Evolutionary conservation across 2,329 filamentous ascomycete genomes (phyloP), one percentile per base, ranked within the genome.

Genomic region (Corynespora cassiicola): DNA sequence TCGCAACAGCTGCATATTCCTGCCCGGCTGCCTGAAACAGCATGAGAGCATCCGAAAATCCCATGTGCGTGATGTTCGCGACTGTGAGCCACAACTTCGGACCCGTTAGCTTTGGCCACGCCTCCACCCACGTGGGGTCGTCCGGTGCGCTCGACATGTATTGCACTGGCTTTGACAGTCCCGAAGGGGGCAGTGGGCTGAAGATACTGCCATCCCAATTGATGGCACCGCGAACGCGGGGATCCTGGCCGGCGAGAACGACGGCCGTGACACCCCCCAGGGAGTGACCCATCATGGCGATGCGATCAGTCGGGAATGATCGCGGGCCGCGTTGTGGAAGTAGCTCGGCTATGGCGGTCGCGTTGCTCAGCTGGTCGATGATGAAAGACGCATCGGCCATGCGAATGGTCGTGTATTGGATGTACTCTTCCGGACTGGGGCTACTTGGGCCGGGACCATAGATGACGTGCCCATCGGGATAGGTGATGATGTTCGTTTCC

Each of bases 401-500:
- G 29, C 52, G 52, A 31, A 28, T 4, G 33, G 43, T 39, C 21
- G 29, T 19, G 26, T 39, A 41, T 11, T 15, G 31, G 19, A 21
- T 31, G 16, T 26, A 47, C 25, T 52, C 39, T 14, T 49, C 45
- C n/a, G 9, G 2, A 14, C 22, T 29, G 18, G 31, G 21, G 28
- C 7, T 31, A 10, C 18, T 40, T 11, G 38, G 30, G 29, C 15
- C 27, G 22, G 27, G 36, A 28, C 12, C 30, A 28, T 48, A 50
- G 15, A 47, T 31, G 48, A 20, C 28, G 26, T 53, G 41, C 26
- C 51, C 75, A 47, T 77, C 61, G 0, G 75, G 72, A 21, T 75
- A 77, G 44, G 75, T 70, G 10, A 79, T 69, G n/a, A 73, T 58
- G 2, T 56, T 43, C 0, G 71, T 63, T 22, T 79, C 76, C 34